Percentiles rank a stretch among this genome's conserved stretches.
phyloP scores from a whole-genome alignment of 345 rosid genomes.

The Citrus reticulata region DNA sequence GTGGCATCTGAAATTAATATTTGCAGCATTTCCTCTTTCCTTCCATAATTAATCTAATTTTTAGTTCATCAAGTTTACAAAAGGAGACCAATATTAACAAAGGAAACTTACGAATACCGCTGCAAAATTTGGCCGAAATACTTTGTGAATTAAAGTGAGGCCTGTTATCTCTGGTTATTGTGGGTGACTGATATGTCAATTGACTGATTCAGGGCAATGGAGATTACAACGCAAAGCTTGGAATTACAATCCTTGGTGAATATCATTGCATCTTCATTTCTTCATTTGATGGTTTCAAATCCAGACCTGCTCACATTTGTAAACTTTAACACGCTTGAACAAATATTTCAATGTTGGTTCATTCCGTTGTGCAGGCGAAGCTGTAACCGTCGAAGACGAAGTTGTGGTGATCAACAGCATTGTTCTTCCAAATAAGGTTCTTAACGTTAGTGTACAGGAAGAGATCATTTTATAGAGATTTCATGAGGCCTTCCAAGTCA shows the following conservation, averaged over 20 bases:
- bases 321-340: neutral
- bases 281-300: neutral
- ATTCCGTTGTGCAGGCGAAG: constrained; percentile 55
- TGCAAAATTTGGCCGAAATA: neutral
- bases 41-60: neutral
- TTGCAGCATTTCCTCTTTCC: neutral
- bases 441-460: constrained; percentile 59
- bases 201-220: constrained; percentile 53
- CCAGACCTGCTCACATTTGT: neutral
- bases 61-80: neutral
- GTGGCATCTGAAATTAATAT: neutral
- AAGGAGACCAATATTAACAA: neutral
- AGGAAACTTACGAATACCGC: neutral
- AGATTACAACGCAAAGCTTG: constrained; percentile 68
- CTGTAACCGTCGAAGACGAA: constrained; percentile 80
- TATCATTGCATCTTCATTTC: neutral
- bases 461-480: constrained; percentile 59
- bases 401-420: constrained; percentile 68
- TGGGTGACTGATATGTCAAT: neutral
- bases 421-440: constrained; percentile 71
- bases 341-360: neutral
- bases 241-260: constrained; percentile 76
- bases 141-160: neutral
- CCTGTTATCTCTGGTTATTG: neutral
- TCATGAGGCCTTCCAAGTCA: neutral